phyloP scores from a whole-genome alignment of 1,139 yeast genomes.

The Scheffersomyces cryptocercus region DNA sequence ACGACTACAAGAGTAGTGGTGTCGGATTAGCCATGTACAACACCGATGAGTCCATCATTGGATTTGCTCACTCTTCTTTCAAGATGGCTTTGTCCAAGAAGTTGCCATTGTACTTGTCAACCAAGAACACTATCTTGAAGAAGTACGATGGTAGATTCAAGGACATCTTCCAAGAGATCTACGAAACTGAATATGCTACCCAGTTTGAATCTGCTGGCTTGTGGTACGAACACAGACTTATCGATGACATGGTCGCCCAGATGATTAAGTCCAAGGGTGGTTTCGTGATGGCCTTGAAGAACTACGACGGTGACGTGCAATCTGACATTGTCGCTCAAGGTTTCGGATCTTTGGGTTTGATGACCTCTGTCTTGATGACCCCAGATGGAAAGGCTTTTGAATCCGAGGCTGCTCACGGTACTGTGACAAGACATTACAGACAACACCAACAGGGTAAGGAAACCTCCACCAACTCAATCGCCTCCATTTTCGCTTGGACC shows the following conservation, averaged over 20 bases:
- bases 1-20: slow-evolving; percentile 73
- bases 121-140: slow-evolving; percentile 93
- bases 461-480: slow-evolving; percentile 97
- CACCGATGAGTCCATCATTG: slow-evolving; percentile 85
- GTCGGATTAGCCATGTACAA: slow-evolving; percentile 94
- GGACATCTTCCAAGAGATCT: slow-evolving; percentile 84
- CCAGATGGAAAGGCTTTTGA: slow-evolving; percentile 97
- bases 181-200: slow-evolving; percentile 65
- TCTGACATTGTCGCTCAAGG: slow-evolving; percentile 98
- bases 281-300: slow-evolving; percentile 90
- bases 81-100: slow-evolving; percentile 78
- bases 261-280: slow-evolving; percentile 97
- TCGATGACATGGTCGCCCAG: slow-evolving; percentile 98
- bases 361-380: slow-evolving; percentile 92
- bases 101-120: slow-evolving; percentile 79
- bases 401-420: slow-evolving; percentile 97
- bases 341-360: slow-evolving; percentile 91
- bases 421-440: slow-evolving; percentile 95
- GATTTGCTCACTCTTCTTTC: slow-evolving; percentile 91
- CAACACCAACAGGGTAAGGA: slow-evolving; percentile 94
- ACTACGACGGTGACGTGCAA: slow-evolving; percentile 97
- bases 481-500: slow-evolving; percentile 97
- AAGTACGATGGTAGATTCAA: slow-evolving; percentile 92
- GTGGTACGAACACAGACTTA: slow-evolving; percentile 95
- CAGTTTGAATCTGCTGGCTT: slow-evolving; percentile 76